phyloP scores from a whole-genome alignment of 2,329 filamentous ascomycete genomes.

The Alternaria arbusti region DNA sequence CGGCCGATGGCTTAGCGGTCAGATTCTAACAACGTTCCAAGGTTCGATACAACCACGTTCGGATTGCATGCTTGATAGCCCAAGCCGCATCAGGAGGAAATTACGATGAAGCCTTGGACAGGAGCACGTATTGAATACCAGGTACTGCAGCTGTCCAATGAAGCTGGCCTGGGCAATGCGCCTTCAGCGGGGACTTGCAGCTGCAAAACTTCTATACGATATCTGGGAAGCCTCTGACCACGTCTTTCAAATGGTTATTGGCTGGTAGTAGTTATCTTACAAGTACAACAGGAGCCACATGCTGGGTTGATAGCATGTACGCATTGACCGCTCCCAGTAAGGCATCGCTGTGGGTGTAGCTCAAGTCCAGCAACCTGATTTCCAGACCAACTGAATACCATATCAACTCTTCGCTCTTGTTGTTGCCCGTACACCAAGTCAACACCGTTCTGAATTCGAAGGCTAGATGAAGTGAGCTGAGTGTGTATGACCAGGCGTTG shows the following conservation, averaged over 20 bases:
- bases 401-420: neutral
- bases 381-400: neutral
- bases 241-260: neutral
- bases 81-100: neutral
- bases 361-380: neutral
- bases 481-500: neutral
- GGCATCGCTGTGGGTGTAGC: neutral
- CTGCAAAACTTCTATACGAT: neutral
- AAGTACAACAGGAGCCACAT: neutral
- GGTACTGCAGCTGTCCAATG: neutral
- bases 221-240: neutral
- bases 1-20: neutral
- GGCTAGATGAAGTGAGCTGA: neutral
- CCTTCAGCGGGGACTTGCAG: neutral
- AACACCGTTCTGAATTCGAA: neutral
- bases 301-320: neutral
- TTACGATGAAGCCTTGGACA: neutral
- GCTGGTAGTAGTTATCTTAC: neutral
- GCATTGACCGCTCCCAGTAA: neutral
- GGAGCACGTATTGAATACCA: neutral
- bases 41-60: neutral
- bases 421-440: neutral
- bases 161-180: neutral
- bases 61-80: neutral
- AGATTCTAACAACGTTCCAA: neutral